These are phyloP conservation scores for Pholiota adiposa DNA, from an alignment of 1,284 basidiomycete genomes.

Conservation along the genomic window DNA sequence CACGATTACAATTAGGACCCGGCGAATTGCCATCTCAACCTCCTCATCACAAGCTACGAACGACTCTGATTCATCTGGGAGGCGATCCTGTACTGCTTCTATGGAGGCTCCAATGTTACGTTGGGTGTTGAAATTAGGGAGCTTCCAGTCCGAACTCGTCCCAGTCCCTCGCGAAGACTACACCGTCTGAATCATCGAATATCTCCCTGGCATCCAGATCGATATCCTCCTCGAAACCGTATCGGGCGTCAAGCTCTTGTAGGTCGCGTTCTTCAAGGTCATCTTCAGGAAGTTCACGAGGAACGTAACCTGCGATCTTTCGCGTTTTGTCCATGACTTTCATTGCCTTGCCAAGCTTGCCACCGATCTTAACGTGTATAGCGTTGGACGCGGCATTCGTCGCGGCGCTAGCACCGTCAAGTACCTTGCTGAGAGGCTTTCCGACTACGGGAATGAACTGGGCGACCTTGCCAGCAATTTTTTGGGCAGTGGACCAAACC, in stretches of 20 bases:
- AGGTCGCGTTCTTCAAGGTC: not conserved
- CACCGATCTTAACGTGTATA: not conserved
- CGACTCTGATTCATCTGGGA: no score
- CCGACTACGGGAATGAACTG: slow-evolving; percentile 17
- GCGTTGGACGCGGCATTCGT: not conserved
- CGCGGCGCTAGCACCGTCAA: not conserved
- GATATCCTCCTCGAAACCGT: no score
- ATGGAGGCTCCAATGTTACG: no score
- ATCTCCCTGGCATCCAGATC: not conserved
- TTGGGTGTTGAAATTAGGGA: no score
- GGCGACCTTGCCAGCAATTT: slow-evolving; percentile 10
- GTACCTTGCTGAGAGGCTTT: not conserved
- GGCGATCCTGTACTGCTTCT: no score
- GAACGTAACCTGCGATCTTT: not conserved
- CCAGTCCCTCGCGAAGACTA: not conserved
- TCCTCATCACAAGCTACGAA: no score
- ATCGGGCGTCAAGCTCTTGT: not conserved
- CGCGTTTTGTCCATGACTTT: slow-evolving; percentile 1
- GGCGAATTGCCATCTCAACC: no score
- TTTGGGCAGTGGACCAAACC: slow-evolving; percentile 10
- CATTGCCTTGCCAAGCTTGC: not conserved
- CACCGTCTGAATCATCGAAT: not conserved
- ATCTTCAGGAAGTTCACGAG: not conserved
- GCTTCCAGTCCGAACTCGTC: not conserved
- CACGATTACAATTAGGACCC: no score